Evolutionary conservation across 2,329 filamentous ascomycete species (phyloP).

Genomic region (Phyllosticta ampelicida): DNA sequence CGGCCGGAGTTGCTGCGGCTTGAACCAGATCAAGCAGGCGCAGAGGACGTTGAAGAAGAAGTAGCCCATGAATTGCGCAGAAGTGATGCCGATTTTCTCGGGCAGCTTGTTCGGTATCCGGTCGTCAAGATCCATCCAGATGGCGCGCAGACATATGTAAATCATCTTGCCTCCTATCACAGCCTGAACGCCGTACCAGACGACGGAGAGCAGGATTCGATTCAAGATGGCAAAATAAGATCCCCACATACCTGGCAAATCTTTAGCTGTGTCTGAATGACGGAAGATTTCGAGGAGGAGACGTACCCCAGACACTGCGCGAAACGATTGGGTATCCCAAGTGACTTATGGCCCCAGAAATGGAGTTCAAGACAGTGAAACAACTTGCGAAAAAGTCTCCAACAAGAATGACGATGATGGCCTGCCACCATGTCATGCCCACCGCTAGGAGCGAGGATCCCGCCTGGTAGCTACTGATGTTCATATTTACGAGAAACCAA

Average conservation of each 20-base stretch:
- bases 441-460: constrained; percentile 27
- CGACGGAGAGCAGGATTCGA: constrained; percentile 31
- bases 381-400: constrained; percentile 29
- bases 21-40: constrained; percentile 34
- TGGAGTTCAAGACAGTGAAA: constrained; percentile 28
- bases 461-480: constrained; percentile 32
- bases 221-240: constrained; percentile 31
- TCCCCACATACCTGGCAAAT: constrained; percentile 22
- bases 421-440: constrained; percentile 33
- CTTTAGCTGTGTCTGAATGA: too few relatives aligned
- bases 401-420: constrained; percentile 27
- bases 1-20: constrained; percentile 28
- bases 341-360: constrained; percentile 22
- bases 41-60: constrained; percentile 28
- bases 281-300: not conserved
- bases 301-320: constrained; percentile 31
- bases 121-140: constrained; percentile 23
- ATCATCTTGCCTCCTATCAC: constrained; percentile 29
- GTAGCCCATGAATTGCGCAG: constrained; percentile 26
- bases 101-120: constrained; percentile 22
- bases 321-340: constrained; percentile 34
- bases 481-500: constrained; percentile 35
- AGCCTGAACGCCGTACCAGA: constrained; percentile 21
- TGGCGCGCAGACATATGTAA: constrained; percentile 21
- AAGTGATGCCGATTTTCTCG: constrained; percentile 24